These are phyloP conservation scores for Wickerhamiella pararugosa DNA, from an alignment of 1,139 yeast species.

Conservation along the genomic window DNA sequence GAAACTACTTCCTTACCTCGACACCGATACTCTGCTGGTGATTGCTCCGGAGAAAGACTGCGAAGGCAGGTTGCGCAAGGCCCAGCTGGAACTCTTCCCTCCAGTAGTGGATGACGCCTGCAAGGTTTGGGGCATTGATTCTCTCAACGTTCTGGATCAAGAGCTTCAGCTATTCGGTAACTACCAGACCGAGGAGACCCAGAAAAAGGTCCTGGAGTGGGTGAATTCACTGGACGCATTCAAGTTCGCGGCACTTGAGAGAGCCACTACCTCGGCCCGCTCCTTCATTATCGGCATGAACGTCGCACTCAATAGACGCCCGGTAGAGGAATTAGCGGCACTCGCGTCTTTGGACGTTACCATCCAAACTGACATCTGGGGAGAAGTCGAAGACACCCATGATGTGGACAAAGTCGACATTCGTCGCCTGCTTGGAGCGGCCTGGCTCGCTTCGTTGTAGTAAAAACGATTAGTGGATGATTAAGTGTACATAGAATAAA, in stretches of 20 bases:
- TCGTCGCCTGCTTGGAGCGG: conserved; percentile 65
- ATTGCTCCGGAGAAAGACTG: conserved; percentile 73
- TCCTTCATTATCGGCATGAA: conserved; percentile 52
- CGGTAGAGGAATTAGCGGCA: conserved; percentile 60
- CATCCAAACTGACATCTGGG: conserved; percentile 84
- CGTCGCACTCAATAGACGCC: conserved; percentile 22
- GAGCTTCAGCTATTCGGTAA: conserved; percentile 69
- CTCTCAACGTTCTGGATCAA: conserved; percentile 53
- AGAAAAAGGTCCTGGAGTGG: conserved; percentile 50
- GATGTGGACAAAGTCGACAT: conserved; percentile 89
- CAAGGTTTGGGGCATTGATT: conserved; percentile 37
- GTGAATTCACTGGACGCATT: conserved; percentile 46
- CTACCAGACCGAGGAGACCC: conserved; percentile 46
- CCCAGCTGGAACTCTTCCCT: conserved; percentile 59
- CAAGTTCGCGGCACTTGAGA: conserved; percentile 79
- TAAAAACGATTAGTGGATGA: too few relatives aligned
- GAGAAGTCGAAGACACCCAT: conserved; percentile 96
- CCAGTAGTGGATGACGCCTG: conserved; percentile 64
- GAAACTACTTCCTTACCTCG: conserved; percentile 57
- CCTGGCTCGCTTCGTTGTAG: conserved; percentile 24
- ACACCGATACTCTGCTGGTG: conserved; percentile 82
- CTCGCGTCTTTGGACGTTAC: conserved; percentile 71
- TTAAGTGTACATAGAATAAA: too few relatives aligned
- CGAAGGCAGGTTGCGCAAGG: conserved; percentile 62
- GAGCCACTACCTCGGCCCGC: conserved; percentile 70